phyloP scores from a whole-genome alignment of 2,329 filamentous ascomycete species.

The Paecilomyces dactylethromorphus region DNA sequence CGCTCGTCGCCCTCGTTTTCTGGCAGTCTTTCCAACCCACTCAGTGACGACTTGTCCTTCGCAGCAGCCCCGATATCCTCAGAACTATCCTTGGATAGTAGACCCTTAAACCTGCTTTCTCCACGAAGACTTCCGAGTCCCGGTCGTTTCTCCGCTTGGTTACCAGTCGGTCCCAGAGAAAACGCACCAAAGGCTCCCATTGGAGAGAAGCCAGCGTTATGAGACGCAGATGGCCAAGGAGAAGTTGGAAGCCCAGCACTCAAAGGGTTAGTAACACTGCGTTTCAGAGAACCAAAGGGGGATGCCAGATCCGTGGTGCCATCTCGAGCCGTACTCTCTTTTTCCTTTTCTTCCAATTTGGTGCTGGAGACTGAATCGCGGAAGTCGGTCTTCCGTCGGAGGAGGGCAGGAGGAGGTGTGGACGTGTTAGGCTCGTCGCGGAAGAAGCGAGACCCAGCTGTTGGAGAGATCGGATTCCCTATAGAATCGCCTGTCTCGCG shows the following conservation, averaged over 20 bases:
- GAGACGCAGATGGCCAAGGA: conserved; percentile 55
- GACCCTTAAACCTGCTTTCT: conserved; percentile 77
- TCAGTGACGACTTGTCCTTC: conserved; percentile 51
- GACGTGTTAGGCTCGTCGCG: conserved; percentile 48
- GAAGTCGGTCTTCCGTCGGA: conserved; percentile 57
- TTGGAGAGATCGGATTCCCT: conserved; percentile 43
- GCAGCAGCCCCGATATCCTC: conserved; percentile 53
- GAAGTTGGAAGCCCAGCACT: conserved; percentile 44
- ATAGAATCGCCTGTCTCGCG: conserved; percentile 75
- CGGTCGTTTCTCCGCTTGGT: conserved; percentile 63
- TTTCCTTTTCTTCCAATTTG: conserved; percentile 46
- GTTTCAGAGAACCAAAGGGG: conserved; percentile 51
- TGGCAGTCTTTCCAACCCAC: conserved; percentile 47
- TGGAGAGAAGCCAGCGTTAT: conserved; percentile 58
- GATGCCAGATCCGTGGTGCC: conserved; percentile 32
- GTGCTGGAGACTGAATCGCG: conserved; percentile 41
- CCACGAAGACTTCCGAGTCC: conserved; percentile 61
- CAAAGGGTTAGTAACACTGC: conserved; percentile 49
- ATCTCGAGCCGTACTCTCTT: conserved; percentile 37
- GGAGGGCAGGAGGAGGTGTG: conserved; percentile 54
- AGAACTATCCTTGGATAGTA: conserved; percentile 70
- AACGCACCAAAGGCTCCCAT: conserved; percentile 91
- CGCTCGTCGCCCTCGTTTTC: conserved; percentile 44
- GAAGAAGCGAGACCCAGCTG: conserved; percentile 38
- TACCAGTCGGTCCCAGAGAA: conserved; percentile 52